Base-by-base conservation (phyloP, 2,329 filamentous ascomycete genomes). In the Botrytis porri region DNA sequence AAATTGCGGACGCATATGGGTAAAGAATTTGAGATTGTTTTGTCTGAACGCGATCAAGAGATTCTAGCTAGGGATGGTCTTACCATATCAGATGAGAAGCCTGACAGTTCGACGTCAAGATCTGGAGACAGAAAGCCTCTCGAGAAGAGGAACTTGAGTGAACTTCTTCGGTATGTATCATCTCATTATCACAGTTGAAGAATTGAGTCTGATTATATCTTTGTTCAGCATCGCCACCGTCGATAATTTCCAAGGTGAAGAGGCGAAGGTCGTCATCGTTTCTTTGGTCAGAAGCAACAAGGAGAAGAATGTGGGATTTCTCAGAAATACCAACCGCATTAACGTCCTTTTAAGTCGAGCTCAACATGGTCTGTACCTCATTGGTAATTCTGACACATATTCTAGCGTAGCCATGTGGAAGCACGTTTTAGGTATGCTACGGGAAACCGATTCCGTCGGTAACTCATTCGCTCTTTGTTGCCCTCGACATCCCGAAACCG, bases 211-310 rank as follows among this genome's bases (percentile, higher is more conserved):
- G 12, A 51, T 51, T 7, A 14, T 12, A n/a, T 51, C 5, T n/a
- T 51, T 51, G 4, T 59, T 20, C 16, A 72, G 71, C 8, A 76
- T 83, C 43, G 89, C 90, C 0, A 93, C 90, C 0, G 86, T 93
- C 0, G 90, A 93, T 79, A 94, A 94, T 75, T 94, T 93, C 72
- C 91, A 95, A 69, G 78, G 78, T 3, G 78, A 95, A 78, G 92
- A 95, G 77, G 89, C 89, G 2, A 90, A 92, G 69, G 83, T 95
- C 14, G 84, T 95, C 0, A 83, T 95, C 4, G 83, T 94, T 0
- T 92, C 90, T 0, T 83, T 95, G 0, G 91, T 93, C 0, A 86
- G 92, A 59, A 93, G 91, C 81, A 95, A 95, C 76, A 74, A 80
- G 0, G 77, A 86, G 12, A 82, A 81, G 14, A 87, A 85, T 9